phyloP scores from a whole-genome alignment of 345 rosid species.

The Corymbia maculata region DNA sequence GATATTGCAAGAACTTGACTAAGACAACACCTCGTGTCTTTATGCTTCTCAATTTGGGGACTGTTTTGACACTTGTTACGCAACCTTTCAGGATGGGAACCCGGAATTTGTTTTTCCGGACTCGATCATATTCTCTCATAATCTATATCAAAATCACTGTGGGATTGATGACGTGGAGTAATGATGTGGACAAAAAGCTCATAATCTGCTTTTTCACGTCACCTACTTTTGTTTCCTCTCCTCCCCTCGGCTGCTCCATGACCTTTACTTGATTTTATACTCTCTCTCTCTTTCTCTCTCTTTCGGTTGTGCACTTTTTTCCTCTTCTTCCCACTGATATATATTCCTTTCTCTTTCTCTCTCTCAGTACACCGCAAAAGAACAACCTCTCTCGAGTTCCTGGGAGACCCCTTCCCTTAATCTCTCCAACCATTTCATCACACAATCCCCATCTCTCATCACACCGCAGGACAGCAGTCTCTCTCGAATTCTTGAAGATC shows the following conservation, averaged over 20 bases:
- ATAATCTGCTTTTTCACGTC: slow-evolving; percentile 40
- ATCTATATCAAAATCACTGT: neutral
- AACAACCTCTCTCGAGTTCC: neutral
- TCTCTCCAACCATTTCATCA: neutral
- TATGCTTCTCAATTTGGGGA: neutral
- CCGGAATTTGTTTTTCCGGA: neutral
- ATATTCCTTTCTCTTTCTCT: neutral
- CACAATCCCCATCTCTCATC: neutral
- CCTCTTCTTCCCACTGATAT: neutral
- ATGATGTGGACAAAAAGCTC: slow-evolving; percentile 55
- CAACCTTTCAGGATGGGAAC: neutral
- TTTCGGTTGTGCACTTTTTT: neutral
- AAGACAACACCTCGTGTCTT: neutral
- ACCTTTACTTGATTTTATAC: neutral
- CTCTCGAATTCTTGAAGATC: neutral
- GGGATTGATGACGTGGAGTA: slow-evolving; percentile 31
- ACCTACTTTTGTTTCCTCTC: slow-evolving; percentile 12
- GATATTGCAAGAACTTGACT: neutral
- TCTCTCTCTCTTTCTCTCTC: neutral
- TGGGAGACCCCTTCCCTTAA: neutral
- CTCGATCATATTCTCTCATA: neutral
- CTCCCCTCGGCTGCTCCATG: neutral
- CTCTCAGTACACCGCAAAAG: neutral
- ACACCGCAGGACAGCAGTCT: neutral
- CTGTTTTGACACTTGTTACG: neutral